Conservation (phyloP, 164 flowering plant genomes). For the Saururus chinensis region DNA sequence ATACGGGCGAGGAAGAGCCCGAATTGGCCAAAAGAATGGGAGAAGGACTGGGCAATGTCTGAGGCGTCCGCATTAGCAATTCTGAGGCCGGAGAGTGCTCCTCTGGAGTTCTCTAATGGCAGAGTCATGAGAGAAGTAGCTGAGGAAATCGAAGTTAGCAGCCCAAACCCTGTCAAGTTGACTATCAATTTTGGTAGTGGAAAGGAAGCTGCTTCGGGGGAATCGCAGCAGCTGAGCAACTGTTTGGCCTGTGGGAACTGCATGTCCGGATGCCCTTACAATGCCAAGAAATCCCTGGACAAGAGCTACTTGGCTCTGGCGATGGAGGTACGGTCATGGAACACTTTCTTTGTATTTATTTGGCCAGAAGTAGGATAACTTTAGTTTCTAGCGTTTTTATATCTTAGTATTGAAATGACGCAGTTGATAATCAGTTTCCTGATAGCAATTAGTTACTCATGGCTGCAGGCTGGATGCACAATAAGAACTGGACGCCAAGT, state of each 20-base stretch:
- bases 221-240: constrained; percentile 14
- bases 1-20: constrained; percentile 30
- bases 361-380: too few species aligned
- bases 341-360: too few species aligned
- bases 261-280: constrained; percentile 54
- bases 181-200: constrained; percentile 34
- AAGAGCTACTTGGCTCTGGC: constrained; percentile 44
- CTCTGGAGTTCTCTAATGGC: constrained; percentile 30
- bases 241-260: constrained; percentile 65
- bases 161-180: constrained; percentile 22
- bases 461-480: constrained; percentile 42
- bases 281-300: constrained; percentile 52
- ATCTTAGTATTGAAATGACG: too few species aligned
- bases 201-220: constrained; percentile 8
- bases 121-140: constrained; percentile 27
- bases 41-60: constrained; percentile 35
- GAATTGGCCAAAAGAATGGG: constrained; percentile 63
- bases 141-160: constrained; percentile 24
- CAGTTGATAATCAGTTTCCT: too few species aligned
- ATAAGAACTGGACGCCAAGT: constrained; percentile 42
- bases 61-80: constrained; percentile 43
- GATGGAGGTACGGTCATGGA: constrained; percentile 19
- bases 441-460: not conserved
- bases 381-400: too few species aligned
- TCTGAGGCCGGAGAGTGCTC: constrained; percentile 30